A percentile compares a stretch with the other conserved stretches of the same genome.
phyloP scores from a whole-genome alignment of 2,329 filamentous ascomycete species.

The Seiridium cupressi region DNA sequence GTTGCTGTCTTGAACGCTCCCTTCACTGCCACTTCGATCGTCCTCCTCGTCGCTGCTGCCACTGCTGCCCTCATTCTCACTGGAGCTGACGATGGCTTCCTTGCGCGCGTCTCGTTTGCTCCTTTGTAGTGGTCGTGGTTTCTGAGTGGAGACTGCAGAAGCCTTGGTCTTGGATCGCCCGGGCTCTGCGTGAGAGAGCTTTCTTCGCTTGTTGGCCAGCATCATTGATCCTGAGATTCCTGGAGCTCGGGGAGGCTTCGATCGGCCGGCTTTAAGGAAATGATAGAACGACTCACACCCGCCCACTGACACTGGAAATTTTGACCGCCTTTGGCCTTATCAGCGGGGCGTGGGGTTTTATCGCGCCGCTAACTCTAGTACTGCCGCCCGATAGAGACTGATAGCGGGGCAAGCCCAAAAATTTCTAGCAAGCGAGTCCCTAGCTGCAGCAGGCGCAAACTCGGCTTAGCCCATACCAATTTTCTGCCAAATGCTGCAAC shows the following conservation, averaged over 20 bases:
- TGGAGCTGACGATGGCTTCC: conserved; percentile 13
- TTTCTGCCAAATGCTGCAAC: too few species aligned
- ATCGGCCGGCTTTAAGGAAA: background rate
- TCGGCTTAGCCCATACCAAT: too few species aligned
- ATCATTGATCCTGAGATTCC: conserved; percentile 18
- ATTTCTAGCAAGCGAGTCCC: conserved; percentile 2
- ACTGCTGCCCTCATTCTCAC: conserved; percentile 10
- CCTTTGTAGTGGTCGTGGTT: background rate
- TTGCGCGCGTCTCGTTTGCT: background rate
- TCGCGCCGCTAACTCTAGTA: background rate
- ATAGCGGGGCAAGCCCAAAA: conserved; percentile 12
- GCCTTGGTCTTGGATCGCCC: background rate
- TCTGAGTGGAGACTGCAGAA: background rate
- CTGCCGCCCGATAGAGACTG: background rate
- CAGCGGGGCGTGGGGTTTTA: conserved; percentile 1
- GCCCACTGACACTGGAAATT: background rate
- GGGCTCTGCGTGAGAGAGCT: conserved; percentile 28
- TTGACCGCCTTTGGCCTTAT: conserved; percentile 6
- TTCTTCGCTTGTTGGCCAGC: conserved; percentile 39
- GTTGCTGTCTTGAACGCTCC: conserved; percentile 19
- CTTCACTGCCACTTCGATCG: background rate
- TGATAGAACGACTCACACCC: background rate
- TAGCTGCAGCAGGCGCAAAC: background rate
- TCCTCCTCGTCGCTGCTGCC: background rate
- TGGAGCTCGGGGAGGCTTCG: too few species aligned